A percentile compares a stretch with the other conserved stretches of the same genome.
Conservation (phyloP, 2,329 filamentous ascomycete genomes). For the Pseudocercospora musae region DNA sequence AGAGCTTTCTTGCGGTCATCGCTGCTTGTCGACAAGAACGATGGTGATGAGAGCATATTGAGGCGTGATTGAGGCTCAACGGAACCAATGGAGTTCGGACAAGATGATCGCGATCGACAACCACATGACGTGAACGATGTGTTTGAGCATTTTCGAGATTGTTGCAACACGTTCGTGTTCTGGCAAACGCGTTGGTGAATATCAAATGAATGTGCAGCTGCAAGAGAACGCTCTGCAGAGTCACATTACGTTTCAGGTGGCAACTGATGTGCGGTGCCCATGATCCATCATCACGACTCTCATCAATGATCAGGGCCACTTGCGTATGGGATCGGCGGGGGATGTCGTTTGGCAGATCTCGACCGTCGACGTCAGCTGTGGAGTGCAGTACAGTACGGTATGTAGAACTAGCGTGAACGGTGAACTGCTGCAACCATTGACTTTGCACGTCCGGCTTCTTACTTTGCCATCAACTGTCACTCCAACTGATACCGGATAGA, state of each 20-base stretch:
- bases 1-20: background rate
- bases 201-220: background rate
- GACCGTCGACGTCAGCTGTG: no score
- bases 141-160: background rate
- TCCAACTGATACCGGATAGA: background rate
- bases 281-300: background rate
- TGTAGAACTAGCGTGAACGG: no score
- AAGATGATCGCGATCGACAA: background rate
- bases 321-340: slow-evolving; percentile 14
- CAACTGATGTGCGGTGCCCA: background rate
- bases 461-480: background rate
- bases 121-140: background rate
- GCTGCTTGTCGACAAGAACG: background rate
- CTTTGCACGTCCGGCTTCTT: slow-evolving; percentile 1
- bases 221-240: background rate
- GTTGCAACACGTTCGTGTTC: background rate
- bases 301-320: slow-evolving; percentile 9
- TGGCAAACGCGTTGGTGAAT: background rate
- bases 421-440: slow-evolving; percentile 9
- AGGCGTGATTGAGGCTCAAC: no score
- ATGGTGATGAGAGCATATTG: background rate
- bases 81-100: background rate
- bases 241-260: background rate
- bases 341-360: background rate
- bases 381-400: no score